Evolutionary conservation across 2,329 filamentous ascomycete genomes (phyloP), one percentile per base, ranked within the genome.

Genomic region (Venturia nashicola): DNA sequence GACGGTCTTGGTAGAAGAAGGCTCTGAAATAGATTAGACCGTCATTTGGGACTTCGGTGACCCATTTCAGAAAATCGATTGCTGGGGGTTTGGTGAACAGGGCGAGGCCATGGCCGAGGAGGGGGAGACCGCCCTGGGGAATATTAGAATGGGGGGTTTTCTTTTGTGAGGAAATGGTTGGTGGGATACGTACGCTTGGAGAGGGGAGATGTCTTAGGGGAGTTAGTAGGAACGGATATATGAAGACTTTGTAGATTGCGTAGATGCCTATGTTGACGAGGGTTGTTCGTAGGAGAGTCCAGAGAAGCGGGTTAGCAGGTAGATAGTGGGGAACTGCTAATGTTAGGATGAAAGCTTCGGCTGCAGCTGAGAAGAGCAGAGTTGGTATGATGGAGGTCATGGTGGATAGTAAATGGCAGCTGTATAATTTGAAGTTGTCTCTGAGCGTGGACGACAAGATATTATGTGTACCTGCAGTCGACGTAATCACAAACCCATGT

Each of bases 121-220:
- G 20, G 18, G 67, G 68, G 4, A 61, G 63, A 36, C 60, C 64
- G 18, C 61, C 61, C 61, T 63, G 20, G 18, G 27, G 9, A 66
- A 42, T 7, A 4, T 60, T 5, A 61, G 55, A 27, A 5, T 27
- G 3, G 42, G 9, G 55, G 14, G 16, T n/a, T 6, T 6, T 39
- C n/a, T 64, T 6, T 16, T 18, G 11, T 27, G 27, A 27, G 27
- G 27, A 27, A 27, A 27, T 27, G 27, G 27, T 27, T 27, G 9
- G 64, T 11, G 5, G 32, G 20, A 36, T 39, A 54, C 62, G 12
- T 48, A 66, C 65, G 57, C 67, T 68, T 4, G 72, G 71, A 16
- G 69, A 65, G 1, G 77, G 76, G 3, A 78, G 68, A 65, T 77
- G 71, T 16, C 75, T 69, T 9, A 78, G 67, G 4, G 76, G 76